Evolutionary conservation across 1,284 basidiomycete genomes (phyloP), one percentile per base, ranked within the genome.

Genomic region (Malassezia equina): DNA sequence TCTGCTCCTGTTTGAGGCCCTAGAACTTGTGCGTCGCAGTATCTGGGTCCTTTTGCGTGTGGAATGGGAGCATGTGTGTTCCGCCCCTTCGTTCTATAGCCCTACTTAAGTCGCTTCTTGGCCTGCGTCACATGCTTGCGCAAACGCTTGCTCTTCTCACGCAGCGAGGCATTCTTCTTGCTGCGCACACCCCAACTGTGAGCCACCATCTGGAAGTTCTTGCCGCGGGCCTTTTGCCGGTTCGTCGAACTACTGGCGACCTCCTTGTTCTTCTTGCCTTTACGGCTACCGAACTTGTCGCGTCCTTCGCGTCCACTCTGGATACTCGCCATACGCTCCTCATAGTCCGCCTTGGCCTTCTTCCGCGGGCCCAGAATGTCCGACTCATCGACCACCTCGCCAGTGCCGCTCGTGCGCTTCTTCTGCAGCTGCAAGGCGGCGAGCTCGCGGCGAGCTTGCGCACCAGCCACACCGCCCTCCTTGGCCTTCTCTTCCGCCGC

Each of bases 31-130:
- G 27, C 79, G 94, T 49, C 77, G 94, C 62, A 95, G 90, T 86
- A 81, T 93, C 76, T 99, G 94, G 94, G 87, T 94, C 8, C 93
- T 95, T 75, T 77, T 98, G 63, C 82, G 94, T 17, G 83, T 96
- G 24, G 94, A 99, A 48, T 71, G 69, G 70, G 70, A 73, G 44
- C 53, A 57, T 4, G 66, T 70, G 1, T 28, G 56, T 39, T 43
- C 28, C 19, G 23, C 17, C 17, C 33, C 31, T 7, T 23, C 17
- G 46, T 34, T 9, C 46, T 48, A 17, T 28, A 27, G 23, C 46
- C 8, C 33, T 44, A 71, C 56, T 66, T 66, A 28, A 59, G 21
- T 1, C 59, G 50, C 63, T 73, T 73, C 57, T 66, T 67, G 27
- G 59, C 55, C 28, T 63, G 67, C n/a, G 66, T 69, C 25, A 67